These are phyloP conservation scores for Metschnikowia bowlesiae DNA, from an alignment of 805 yeast species.

Conservation along the genomic window DNA sequence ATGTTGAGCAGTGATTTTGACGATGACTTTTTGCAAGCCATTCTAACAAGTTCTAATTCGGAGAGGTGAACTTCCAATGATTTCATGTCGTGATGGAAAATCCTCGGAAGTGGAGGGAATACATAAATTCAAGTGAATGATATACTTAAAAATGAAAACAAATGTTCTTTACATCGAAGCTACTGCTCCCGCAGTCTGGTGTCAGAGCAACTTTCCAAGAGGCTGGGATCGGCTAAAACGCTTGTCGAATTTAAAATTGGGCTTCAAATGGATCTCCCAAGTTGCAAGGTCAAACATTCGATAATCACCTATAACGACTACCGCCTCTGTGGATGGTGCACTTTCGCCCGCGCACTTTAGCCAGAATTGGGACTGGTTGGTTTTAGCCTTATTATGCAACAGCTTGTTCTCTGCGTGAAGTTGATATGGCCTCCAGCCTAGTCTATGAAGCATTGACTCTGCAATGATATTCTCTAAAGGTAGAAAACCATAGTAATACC, in stretches of 20 bases:
- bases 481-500: constrained; percentile 39
- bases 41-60: constrained; percentile 9
- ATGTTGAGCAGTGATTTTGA: constrained; percentile 18
- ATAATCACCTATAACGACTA: constrained; percentile 33
- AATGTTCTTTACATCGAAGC: constrained; percentile 2
- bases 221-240: constrained; percentile 30
- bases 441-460: constrained; percentile 33
- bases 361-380: constrained; percentile 20
- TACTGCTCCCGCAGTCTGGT: not conserved
- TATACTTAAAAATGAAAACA: constrained; percentile 1
- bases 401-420: constrained; percentile 11
- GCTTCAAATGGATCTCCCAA: constrained; percentile 39
- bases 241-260: constrained; percentile 35
- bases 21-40: constrained; percentile 6
- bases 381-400: not conserved
- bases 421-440: constrained; percentile 42
- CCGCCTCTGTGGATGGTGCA: constrained; percentile 8
- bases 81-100: not conserved
- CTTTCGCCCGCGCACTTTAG: constrained; percentile 20
- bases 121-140: not conserved
- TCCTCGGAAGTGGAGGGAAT: not conserved
- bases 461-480: constrained; percentile 43
- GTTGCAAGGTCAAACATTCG: constrained; percentile 38
- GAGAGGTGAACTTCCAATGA: not conserved
- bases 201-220: constrained; percentile 14